Conservation (phyloP, 2,329 filamentous ascomycete genomes). For the Fusarium burgessii region DNA sequence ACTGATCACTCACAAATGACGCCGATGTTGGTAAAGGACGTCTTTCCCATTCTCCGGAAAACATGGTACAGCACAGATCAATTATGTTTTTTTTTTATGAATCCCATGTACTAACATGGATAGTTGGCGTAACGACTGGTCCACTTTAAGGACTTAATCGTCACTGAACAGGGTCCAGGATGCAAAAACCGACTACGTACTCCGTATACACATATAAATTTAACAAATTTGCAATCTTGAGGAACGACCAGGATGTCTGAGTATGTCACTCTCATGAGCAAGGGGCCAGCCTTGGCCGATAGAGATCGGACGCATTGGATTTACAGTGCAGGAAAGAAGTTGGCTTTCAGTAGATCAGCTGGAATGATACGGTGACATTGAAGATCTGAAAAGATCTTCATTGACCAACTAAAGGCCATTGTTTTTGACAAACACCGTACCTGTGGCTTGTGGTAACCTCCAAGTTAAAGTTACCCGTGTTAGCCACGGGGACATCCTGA, state of each 20-base stretch:
- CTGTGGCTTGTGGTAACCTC: not conserved
- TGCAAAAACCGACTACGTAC: not conserved
- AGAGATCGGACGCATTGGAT: conserved; percentile 32
- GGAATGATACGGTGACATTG: conserved; percentile 19
- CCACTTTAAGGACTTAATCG: conserved; percentile 14
- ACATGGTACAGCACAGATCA: not conserved
- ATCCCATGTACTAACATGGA: not conserved
- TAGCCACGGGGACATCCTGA: not conserved
- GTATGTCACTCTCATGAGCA: conserved; percentile 3
- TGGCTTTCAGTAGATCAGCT: conserved; percentile 18
- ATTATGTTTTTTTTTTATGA: not conserved
- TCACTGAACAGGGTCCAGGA: conserved; percentile 21
- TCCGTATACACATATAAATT: not conserved
- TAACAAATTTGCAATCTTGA: conserved; percentile 13
- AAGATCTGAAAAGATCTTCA: not conserved
- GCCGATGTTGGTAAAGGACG: not conserved
- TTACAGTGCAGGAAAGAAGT: conserved; percentile 15
- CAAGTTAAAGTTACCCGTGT: not conserved
- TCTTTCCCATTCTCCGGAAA: not conserved
- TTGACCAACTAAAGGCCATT: not conserved
- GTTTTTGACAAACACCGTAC: not conserved
- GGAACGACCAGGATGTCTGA: conserved; percentile 13
- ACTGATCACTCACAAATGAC: not conserved
- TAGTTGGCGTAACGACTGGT: not conserved
- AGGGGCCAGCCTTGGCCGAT: conserved; percentile 14